Conservation (phyloP, 176 grass and related monocot species). For the Musa troglodytarum region DNA sequence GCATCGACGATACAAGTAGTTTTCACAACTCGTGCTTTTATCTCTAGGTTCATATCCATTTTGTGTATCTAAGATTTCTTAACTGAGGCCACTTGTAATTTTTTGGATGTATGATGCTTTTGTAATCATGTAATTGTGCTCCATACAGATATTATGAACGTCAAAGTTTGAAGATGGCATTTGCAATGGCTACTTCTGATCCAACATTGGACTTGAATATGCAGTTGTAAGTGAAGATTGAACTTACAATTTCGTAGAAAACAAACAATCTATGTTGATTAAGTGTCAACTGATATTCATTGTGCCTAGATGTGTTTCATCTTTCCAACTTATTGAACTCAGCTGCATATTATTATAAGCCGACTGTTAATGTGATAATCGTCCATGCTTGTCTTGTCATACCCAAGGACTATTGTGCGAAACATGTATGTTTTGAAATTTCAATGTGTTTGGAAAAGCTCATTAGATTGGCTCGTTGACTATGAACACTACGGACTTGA, state of each 20-base stretch:
- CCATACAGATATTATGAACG: slow-evolving; percentile 67
- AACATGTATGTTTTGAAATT: background rate
- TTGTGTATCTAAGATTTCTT: background rate
- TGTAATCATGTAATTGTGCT: background rate
- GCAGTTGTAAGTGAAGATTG: slow-evolving; percentile 67
- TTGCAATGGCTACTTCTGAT: slow-evolving; percentile 55
- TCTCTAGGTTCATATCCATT: slow-evolving; percentile 48
- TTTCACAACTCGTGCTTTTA: slow-evolving; percentile 71
- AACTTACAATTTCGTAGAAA: background rate
- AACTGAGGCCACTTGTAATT: too few species aligned
- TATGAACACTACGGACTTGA: background rate
- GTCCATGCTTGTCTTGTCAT: background rate
- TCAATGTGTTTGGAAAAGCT: background rate
- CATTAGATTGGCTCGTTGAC: background rate
- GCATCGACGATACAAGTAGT: slow-evolving; percentile 96
- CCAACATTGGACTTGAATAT: slow-evolving; percentile 86
- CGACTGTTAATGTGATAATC: background rate
- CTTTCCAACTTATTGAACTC: background rate
- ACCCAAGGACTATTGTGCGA: background rate
- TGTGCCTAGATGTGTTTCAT: background rate
- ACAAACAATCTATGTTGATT: background rate
- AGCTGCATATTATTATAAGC: background rate
- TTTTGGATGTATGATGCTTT: background rate
- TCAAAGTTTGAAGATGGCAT: slow-evolving; percentile 83
- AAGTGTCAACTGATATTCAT: background rate